Evolutionary conservation across 2,329 filamentous ascomycete genomes (phyloP).

Genomic region (Talaromyces sp.): DNA sequence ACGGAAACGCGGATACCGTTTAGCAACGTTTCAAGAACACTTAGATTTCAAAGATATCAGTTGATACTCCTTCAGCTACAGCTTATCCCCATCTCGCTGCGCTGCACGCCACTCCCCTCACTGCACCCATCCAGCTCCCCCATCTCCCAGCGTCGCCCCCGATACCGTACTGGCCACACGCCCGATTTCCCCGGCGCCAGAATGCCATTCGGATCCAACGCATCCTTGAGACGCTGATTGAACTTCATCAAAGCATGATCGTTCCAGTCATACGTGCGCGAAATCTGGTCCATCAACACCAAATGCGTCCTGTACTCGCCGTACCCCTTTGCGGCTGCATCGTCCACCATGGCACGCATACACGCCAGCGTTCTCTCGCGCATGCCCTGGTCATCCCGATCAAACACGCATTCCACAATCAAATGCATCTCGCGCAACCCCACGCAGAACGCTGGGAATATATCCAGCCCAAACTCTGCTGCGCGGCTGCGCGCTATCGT

Average conservation of each 20-base stretch:
- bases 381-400: constrained; percentile 8
- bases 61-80: constrained; percentile 1
- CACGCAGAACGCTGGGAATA: constrained; percentile 36
- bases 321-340: constrained; percentile 8
- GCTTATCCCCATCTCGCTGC: not conserved
- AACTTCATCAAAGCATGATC: constrained; percentile 37
- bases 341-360: constrained; percentile 9
- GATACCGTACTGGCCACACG: constrained; percentile 28
- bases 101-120: constrained; percentile 5
- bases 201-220: constrained; percentile 45
- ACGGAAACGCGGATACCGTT: no score
- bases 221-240: constrained; percentile 43
- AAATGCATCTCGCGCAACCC: constrained; percentile 29
- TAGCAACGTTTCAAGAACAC: no score
- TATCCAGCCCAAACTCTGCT: constrained; percentile 24
- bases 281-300: constrained; percentile 23
- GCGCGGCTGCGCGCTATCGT: constrained; percentile 28
- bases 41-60: no score
- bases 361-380: constrained; percentile 5
- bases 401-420: constrained; percentile 10
- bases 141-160: constrained; percentile 11
- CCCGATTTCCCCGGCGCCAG: constrained; percentile 44
- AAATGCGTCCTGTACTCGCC: constrained; percentile 11
- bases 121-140: not conserved
- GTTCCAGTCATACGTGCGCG: constrained; percentile 40